These are phyloP conservation scores for Bipolaris cookei DNA, from an alignment of 2,329 filamentous ascomycete species.

Conservation along the genomic window DNA sequence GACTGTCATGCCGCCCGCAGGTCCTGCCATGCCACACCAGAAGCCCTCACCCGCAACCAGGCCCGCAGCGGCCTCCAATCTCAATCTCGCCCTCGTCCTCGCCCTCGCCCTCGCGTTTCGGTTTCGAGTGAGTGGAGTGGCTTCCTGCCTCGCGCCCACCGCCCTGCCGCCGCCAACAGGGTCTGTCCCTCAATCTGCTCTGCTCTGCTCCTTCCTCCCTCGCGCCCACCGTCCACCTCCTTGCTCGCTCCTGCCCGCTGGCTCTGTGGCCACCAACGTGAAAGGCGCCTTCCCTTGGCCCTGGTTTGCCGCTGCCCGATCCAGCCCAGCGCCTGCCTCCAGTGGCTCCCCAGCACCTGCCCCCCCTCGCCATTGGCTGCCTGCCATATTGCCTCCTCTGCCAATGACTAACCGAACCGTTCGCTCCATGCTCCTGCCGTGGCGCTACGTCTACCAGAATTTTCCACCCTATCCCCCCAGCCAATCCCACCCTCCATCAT, in stretches of 20 bases:
- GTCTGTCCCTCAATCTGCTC: constrained; percentile 10
- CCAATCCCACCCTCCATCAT: constrained; percentile 45
- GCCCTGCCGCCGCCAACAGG: neutral
- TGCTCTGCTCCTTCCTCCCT: constrained; percentile 18
- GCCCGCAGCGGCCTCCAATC: no score
- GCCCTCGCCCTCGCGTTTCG: constrained; percentile 41
- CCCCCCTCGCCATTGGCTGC: constrained; percentile 33
- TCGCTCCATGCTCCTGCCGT: constrained; percentile 31
- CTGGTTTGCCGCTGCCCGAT: constrained; percentile 35
- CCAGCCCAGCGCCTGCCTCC: constrained; percentile 18
- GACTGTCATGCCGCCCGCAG: constrained; percentile 40
- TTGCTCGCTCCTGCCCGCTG: no score
- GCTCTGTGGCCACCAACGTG: no score
- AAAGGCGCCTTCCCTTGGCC: constrained; percentile 41
- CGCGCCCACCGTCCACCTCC: neutral
- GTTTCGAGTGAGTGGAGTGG: constrained; percentile 41
- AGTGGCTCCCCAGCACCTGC: constrained; percentile 13
- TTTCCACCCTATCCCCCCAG: constrained; percentile 41
- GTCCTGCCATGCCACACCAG: constrained; percentile 17
- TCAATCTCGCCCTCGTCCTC: constrained; percentile 19
- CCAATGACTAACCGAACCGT: constrained; percentile 38
- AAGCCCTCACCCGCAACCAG: no score
- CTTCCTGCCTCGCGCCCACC: constrained; percentile 6
- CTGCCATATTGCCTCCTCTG: constrained; percentile 34
- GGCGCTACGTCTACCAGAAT: constrained; percentile 37